A percentile compares a stretch with the other conserved stretches of the same genome.
Conservation (phyloP, 2,329 filamentous ascomycete genomes). For the Tolypocladium album region DNA sequence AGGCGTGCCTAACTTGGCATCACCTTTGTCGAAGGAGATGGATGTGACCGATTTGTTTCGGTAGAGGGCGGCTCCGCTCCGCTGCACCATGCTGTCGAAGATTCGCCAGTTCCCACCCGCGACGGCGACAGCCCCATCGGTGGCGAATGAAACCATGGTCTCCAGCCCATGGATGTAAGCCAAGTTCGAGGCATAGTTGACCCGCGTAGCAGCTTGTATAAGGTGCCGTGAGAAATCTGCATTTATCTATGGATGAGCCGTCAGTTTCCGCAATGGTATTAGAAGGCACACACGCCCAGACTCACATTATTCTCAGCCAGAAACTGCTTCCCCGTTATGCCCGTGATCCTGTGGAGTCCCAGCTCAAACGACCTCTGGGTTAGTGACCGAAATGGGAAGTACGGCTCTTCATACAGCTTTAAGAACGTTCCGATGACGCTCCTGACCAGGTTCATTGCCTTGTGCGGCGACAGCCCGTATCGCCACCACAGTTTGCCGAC, state of each 20-base stretch:
- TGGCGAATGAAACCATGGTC: slow-evolving; percentile 84
- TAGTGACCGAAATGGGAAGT: slow-evolving; percentile 76
- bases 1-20: slow-evolving; percentile 22
- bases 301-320: slow-evolving; percentile 49
- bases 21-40: slow-evolving; percentile 41
- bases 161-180: slow-evolving; percentile 80
- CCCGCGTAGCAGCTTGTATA: slow-evolving; percentile 80
- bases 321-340: slow-evolving; percentile 62
- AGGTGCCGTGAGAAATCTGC: slow-evolving; percentile 65
- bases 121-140: slow-evolving; percentile 70
- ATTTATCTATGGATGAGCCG: slow-evolving; percentile 35
- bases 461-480: slow-evolving; percentile 71
- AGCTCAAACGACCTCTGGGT: slow-evolving; percentile 57
- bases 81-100: slow-evolving; percentile 69
- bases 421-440: slow-evolving; percentile 62
- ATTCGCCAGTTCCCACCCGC: slow-evolving; percentile 89
- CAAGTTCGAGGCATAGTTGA: slow-evolving; percentile 91
- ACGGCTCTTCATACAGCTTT: slow-evolving; percentile 66
- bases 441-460: slow-evolving; percentile 63
- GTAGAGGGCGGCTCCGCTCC: slow-evolving; percentile 48
- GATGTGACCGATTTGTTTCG: slow-evolving; percentile 58
- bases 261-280: not conserved
- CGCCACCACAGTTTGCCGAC: slow-evolving; percentile 70
- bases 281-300: too few species aligned
- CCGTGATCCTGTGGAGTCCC: slow-evolving; percentile 55